Evolutionary conservation across 331 rosid genomes (phyloP).

Genomic region (Pyracantha coccinea): DNA sequence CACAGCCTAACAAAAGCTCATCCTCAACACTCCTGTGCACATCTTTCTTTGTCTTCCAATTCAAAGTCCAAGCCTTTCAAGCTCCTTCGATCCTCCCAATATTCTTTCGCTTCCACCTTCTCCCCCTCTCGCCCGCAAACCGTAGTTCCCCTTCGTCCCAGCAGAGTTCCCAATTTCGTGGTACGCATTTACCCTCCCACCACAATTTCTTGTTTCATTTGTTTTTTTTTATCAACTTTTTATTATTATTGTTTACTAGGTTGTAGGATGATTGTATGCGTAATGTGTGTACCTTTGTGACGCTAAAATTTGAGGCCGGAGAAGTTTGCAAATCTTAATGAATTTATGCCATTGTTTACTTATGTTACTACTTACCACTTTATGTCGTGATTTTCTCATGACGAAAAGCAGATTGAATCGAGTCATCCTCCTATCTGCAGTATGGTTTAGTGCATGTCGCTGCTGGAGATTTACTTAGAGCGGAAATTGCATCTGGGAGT

Average conservation of each 20-base stretch:
- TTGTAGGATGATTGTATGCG: constrained; percentile 7
- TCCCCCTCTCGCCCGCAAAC: constrained; percentile 5
- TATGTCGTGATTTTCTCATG: constrained; percentile 17
- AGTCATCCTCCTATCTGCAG: constrained; percentile 51
- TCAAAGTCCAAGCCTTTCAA: not conserved
- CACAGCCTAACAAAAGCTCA: constrained; percentile 15
- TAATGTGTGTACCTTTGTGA: not conserved
- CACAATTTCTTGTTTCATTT: not conserved
- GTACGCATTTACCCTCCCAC: constrained; percentile 4
- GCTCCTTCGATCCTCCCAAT: not conserved
- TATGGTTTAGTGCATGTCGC: constrained; percentile 81
- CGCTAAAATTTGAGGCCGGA: too few relatives aligned
- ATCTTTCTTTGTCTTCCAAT: not conserved
- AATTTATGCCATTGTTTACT: not conserved
- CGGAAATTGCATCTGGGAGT: constrained; percentile 76
- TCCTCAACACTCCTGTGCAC: not conserved
- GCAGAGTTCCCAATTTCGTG: constrained; percentile 2
- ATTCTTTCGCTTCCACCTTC: constrained; percentile 16
- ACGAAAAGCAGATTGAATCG: constrained; percentile 35
- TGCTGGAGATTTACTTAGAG: constrained; percentile 95
- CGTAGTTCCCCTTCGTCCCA: constrained; percentile 3
- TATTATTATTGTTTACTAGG: constrained; percentile 6
- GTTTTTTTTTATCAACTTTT: not conserved
- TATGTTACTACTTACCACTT: not conserved
- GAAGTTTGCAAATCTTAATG: not conserved